These are phyloP conservation scores for Syzygium aromaticum DNA, from an alignment of 345 rosid genomes.

Conservation along the genomic window DNA sequence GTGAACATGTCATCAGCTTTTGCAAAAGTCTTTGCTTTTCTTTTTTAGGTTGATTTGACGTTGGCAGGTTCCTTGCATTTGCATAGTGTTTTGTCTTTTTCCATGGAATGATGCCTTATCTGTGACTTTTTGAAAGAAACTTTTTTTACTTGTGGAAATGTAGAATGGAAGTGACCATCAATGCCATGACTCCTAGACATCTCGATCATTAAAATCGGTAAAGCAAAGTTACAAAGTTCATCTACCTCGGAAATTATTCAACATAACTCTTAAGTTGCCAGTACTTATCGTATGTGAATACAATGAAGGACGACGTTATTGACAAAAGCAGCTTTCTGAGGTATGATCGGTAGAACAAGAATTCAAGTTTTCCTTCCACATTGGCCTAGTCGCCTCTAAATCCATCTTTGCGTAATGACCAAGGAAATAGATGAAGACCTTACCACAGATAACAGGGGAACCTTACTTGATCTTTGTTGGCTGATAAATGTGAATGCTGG, in stretches of 20 bases:
- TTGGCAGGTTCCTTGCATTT: background rate
- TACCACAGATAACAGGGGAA: fast-evolving
- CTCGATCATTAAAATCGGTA: background rate
- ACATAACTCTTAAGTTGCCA: background rate
- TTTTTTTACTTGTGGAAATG: background rate
- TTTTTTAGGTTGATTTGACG: background rate
- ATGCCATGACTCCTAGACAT: no score
- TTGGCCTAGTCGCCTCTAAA: background rate
- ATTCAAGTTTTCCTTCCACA: background rate
- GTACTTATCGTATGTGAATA: background rate
- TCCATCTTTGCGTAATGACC: background rate
- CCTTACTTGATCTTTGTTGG: background rate
- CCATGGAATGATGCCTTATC: background rate
- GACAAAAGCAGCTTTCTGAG: background rate
- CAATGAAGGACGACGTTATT: background rate
- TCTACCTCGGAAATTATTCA: background rate
- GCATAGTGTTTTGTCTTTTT: background rate
- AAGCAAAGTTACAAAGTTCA: background rate
- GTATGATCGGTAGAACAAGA: background rate
- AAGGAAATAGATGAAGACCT: background rate
- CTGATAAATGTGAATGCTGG: background rate
- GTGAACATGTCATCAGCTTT: fast-evolving
- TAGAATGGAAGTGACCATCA: background rate
- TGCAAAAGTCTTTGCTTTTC: background rate
- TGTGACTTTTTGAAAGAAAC: background rate